Evolutionary conservation across 202 grass and related monocot species (phyloP).

Genomic region (Brachypodium distachyon): DNA sequence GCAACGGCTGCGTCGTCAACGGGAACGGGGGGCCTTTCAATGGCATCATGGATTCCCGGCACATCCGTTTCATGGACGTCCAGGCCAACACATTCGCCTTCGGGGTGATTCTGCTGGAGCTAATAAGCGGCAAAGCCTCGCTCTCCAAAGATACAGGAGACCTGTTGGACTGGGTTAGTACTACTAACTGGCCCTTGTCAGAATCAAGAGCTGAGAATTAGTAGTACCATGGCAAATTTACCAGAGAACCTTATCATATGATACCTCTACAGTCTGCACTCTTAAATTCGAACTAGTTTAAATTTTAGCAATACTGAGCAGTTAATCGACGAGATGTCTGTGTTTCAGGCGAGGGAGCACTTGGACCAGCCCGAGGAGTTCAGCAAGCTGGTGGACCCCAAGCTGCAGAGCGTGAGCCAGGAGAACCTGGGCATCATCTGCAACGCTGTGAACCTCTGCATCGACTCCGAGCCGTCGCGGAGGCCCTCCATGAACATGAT

Average conservation of each 20-base stretch:
- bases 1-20: conserved; percentile 27
- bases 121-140: conserved; percentile 68
- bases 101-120: conserved; percentile 74
- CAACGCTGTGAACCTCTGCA: conserved; percentile 80
- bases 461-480: conserved; percentile 57
- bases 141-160: conserved; percentile 48
- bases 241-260: neutral
- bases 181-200: neutral
- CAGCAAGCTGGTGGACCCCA: conserved; percentile 52
- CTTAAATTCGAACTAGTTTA: too few species aligned
- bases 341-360: conserved; percentile 62
- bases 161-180: conserved; percentile 72
- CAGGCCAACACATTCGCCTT: conserved; percentile 80
- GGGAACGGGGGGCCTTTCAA: conserved; percentile 31
- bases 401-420: conserved; percentile 49
- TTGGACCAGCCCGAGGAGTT: conserved; percentile 53
- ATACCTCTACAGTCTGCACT: too few species aligned
- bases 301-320: neutral
- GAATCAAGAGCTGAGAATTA: neutral
- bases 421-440: conserved; percentile 71
- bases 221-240: neutral
- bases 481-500: conserved; percentile 81
- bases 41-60: conserved; percentile 30
- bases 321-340: neutral
- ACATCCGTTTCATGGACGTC: conserved; percentile 63